Conservation (phyloP, 305 asterid genomes). For the Lippia alba region DNA sequence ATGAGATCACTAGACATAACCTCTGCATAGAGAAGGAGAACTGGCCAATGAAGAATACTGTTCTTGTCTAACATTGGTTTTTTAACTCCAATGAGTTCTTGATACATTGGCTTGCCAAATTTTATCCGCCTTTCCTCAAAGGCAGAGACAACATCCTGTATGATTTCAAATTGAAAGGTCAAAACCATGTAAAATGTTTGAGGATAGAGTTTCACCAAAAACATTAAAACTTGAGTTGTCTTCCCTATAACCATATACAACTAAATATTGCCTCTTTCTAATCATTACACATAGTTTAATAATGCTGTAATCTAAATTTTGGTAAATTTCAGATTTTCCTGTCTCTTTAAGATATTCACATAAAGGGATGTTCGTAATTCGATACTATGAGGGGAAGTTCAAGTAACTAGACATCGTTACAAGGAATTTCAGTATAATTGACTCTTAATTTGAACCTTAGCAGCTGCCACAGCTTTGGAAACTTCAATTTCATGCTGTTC, state of each 20-base stretch:
- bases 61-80: constrained; percentile 67
- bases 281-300: not conserved
- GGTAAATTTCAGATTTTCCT: not conserved
- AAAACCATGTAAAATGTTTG: constrained; percentile 19
- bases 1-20: constrained; percentile 91
- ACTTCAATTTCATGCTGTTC: constrained; percentile 61
- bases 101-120: constrained; percentile 83
- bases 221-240: too few species aligned
- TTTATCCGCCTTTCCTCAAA: constrained; percentile 68
- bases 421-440: not conserved
- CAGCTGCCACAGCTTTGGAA: constrained; percentile 64
- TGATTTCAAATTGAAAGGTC: constrained; percentile 33
- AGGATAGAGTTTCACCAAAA: constrained; percentile 15
- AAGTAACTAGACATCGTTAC: not conserved
- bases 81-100: constrained; percentile 82
- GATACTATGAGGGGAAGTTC: not conserved
- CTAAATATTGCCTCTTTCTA: not conserved
- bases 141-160: constrained; percentile 72
- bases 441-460: constrained; percentile 55
- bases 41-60: constrained; percentile 96
- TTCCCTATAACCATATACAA: too few species aligned
- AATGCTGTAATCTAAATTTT: too few species aligned
- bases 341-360: not conserved
- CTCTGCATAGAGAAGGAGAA: constrained; percentile 83
- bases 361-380: not conserved